Base-by-base conservation (phyloP, 23 red algal genomes). In the Cyanidiococcus yangmingshanensis region DNA sequence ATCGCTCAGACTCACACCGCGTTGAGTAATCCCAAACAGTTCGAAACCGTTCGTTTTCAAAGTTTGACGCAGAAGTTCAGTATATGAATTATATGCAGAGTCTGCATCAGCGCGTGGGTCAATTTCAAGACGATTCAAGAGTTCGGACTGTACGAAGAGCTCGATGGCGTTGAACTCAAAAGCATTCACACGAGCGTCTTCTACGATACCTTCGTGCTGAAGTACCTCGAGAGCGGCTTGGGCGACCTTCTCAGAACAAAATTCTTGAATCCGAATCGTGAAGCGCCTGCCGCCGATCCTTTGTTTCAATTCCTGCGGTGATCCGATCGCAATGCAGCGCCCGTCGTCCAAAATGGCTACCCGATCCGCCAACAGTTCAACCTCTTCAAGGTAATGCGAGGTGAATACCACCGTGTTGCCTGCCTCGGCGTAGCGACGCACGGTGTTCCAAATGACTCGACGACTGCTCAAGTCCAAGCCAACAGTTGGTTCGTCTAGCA, bases 371-470 rank as follows among this genome's bases (percentile, higher is more conserved):
- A 98, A 74, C 32, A 90, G 27, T 39, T 98, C 88, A 1, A 91
- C 94, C 80, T 98, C 94, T 68, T 98, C 94, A 67, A 98, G 37
- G 59, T 98, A 91, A n/a, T 98, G 94, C 7, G 86, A 88, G 0
- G 88, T 90, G 2, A 98, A 74, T 2, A 98, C 51, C 1, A 98
- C 76, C 15, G 82, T 87, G 38, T 85, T 85, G 12, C 88, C 94
- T 34, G 85, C 57, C 18, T 77, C 75, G 25, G 84, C 82, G 39
- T 75, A 58, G n/a, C 50, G 38, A 37, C 83, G 68, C 7, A 98
- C 57, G 0, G 89, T 79, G 57, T 89, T 39, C 94, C 87, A 91
- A 30, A 98, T 91, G 27, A 91, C 80, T 27, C 39, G 29, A 18
- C 94, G 88, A 27, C 77, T 82, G 25, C 76, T 82, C 57, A 89